Evolutionary conservation across 2,329 filamentous ascomycete genomes (phyloP), one percentile per base, ranked within the genome.

Genomic region (Chaetomiaceae sp.): DNA sequence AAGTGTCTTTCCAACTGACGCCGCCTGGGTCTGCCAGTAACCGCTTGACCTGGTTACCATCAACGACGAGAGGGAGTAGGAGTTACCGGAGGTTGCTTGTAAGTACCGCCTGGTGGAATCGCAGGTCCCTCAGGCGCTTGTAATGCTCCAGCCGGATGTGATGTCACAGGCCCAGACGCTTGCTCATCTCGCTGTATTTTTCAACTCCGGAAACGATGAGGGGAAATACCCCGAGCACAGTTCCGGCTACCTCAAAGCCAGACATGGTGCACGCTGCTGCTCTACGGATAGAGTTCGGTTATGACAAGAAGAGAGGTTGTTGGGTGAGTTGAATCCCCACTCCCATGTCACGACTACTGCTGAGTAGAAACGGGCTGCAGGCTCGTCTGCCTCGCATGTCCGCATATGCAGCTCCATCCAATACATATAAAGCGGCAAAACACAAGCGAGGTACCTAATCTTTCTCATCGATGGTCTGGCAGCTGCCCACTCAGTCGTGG

Each of bases 181-280:
- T 50, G 1, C 48, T 50, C 7, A 55, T 43, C 7, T 56, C 47
- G 3, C 52, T 45, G 22, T 58, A 59, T 17, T 39, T 34, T 18
- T 57, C 50, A 3, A 59, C 47, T 11, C 43, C 55, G 14, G 15
- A 35, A 12, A 60, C 49, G 27, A 49, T 50, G 15, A 58, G 33
- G 15, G 56, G 54, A 33, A 58, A 58, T 15, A 55, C 54, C 5
- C 51, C 55, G 12, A 60, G 52, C 3, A 57, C 51, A 17, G 55
- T 3, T 3, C 57, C 56, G 15, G 51, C 57, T 2, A 59, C 27
- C 37, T 58, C 55, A 18, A 59, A 38, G 4, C 54, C 54, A 3
- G 57, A 57, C 57, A 59, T 59, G 29, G 29, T 12, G 29, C 22
- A 30, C 4, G 9, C 4, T n/a, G 29, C 29, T 12, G 6, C 26